Evolutionary conservation across 2,329 filamentous ascomycete genomes (phyloP), one percentile per base, ranked within the genome.

Genomic region (Corynespora cassiicola): DNA sequence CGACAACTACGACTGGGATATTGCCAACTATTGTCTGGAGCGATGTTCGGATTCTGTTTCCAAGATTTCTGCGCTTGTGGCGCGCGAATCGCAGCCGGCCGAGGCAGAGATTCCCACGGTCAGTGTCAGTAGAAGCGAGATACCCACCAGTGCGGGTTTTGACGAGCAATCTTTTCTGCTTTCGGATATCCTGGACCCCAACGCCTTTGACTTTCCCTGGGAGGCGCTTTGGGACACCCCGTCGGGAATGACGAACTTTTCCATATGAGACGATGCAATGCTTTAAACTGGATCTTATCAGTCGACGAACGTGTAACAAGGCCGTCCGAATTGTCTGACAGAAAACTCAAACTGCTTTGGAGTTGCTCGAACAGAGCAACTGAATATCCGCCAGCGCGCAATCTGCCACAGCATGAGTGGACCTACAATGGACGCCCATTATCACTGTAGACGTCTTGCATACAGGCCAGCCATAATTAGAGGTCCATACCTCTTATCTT

Each of bases 1-100:
- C 10, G 72, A 74, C 19, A 72, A 77, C 33, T 73, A 77, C 50
- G 72, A 76, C 32, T 81, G 78, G 77, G 78, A 81, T 45, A 70
- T 80, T 7, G 77, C 77, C 6, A 73, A 76, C 31, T 79, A 78
- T 58, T 79, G 75, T 28, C 59, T 80, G 3, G 75, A 80, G 26
- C 45, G 67, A 14, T 71, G 66, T 33, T 54, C 61, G 4, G 65
- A 66, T 41, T 54, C 67, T 0, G 65, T 72, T 11, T 50, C 54
- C 6, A 65, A 58, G 35, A 64, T 72, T n/a, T 63, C 61, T 6
- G 54, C 56, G 8, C 35, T 65, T 6, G 60, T 38, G 4, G 29
- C 25, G 7, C 42, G 51, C n/a, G 47, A 56, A 27, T 35, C 52
- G 2, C 51, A 49, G 19, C 47, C 47, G 10, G 45, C 50, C 12